Percentiles rank a stretch among this genome's conserved stretches.
These are phyloP conservation scores for Candida pseudoviswanathii DNA, from an alignment of 1,139 yeast genomes.

Conservation along the genomic window DNA sequence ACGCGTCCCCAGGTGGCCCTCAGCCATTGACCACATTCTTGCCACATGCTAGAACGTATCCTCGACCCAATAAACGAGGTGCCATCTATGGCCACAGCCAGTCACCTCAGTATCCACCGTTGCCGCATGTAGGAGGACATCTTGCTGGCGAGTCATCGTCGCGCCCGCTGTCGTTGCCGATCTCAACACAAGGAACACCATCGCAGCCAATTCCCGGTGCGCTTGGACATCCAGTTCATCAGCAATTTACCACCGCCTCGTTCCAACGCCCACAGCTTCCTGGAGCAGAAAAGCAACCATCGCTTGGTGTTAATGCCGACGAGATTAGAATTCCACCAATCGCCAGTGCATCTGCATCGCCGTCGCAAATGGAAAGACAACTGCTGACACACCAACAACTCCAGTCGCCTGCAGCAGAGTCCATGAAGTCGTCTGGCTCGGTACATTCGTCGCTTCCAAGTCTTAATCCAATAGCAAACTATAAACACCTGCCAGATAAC, in stretches of 20 bases:
- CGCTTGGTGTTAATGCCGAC: neutral
- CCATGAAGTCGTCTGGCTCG: neutral
- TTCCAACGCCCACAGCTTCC: neutral
- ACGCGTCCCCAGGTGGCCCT: neutral
- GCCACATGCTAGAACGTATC: neutral
- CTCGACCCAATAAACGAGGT: neutral
- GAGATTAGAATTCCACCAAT: neutral
- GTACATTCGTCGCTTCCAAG: neutral
- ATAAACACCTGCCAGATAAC: neutral
- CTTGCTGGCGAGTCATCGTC: no score
- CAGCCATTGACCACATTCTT: neutral
- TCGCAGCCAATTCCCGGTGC: neutral
- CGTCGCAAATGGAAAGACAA: neutral
- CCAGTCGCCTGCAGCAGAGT: neutral
- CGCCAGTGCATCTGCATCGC: neutral
- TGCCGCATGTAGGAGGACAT: neutral
- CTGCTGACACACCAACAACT: neutral
- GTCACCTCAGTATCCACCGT: neutral
- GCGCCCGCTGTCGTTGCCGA: neutral
- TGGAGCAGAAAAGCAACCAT: neutral
- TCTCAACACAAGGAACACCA: neutral
- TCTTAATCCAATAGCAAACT: slow-evolving; percentile 3
- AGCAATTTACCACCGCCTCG: neutral
- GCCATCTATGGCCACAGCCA: neutral
- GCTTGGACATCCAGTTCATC: neutral